Percentiles rank a stretch among this genome's conserved stretches.
These are phyloP conservation scores for Clavispora asparagi DNA, from an alignment of 805 yeast species.

Conservation along the genomic window DNA sequence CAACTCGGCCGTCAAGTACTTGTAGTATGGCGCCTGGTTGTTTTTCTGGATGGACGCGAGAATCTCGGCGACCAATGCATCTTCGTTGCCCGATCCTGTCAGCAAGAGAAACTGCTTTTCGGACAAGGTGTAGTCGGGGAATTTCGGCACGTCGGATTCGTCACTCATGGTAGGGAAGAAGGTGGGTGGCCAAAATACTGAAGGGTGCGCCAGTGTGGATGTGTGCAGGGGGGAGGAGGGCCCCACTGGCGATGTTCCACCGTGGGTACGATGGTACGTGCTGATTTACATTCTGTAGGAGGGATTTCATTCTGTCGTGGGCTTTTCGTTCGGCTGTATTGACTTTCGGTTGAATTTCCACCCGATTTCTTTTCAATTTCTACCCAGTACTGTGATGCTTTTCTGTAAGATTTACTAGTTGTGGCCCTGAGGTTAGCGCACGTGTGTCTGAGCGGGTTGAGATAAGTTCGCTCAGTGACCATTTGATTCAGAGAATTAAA, in stretches of 20 bases:
- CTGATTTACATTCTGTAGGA: no score
- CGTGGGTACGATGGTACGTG: no score
- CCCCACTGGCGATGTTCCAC: neutral
- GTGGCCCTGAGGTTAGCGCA: no score
- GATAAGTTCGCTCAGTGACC: no score
- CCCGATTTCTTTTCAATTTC: no score
- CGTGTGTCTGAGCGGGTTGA: no score
- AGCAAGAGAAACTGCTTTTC: constrained; percentile 68
- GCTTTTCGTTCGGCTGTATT: no score
- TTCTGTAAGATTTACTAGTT: no score
- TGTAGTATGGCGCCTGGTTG: constrained; percentile 79
- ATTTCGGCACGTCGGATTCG: constrained; percentile 48
- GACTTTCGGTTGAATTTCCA: no score
- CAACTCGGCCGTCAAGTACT: constrained; percentile 44
- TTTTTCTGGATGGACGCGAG: constrained; percentile 50
- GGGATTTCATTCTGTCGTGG: no score
- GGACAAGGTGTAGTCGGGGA: constrained; percentile 82
- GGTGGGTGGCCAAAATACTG: neutral
- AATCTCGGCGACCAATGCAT: constrained; percentile 40
- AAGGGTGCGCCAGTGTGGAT: neutral
- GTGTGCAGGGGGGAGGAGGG: neutral
- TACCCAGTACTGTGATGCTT: no score
- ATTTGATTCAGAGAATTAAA: no score
- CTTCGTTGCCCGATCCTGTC: constrained; percentile 22
- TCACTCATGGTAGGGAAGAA: constrained; percentile 14